Base-by-base conservation (phyloP, 2,329 filamentous ascomycete species). In the Mollisia scopiformis region DNA sequence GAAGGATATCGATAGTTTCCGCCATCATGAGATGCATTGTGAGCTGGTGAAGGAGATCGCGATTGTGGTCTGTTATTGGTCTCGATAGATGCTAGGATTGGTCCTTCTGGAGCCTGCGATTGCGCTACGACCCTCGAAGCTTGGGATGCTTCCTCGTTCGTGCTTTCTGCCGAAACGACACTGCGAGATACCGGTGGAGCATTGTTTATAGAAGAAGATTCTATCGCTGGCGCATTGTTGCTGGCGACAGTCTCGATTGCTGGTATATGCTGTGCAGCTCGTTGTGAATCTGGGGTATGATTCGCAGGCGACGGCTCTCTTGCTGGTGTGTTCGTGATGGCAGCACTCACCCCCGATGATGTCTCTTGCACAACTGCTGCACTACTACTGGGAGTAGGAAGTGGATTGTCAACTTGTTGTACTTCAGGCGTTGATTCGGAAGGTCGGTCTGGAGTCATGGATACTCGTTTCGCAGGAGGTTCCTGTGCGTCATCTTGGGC, bases 1-100 rank as follows among this genome's bases (percentile, higher is more conserved):
- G 58, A 62, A 5, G 63, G 63, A 30, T 66, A 66, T 53, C 57
- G 50, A 25, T 63, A 59, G 23, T 8, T n/a, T 13, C 55, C 50
- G 6, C 41, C 30, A 16, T 62, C 50, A 7, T 35, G 27, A 11
- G 23, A 30, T 55, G 25, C 43, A 43, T 56, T 28, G 14, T 8
- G 49, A 16, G 28, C 19, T 51, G 49, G 49, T 10, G 49, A 33
- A 33, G 11, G 25, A 6, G 21, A 25, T 14, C 21, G 11, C 28
- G 43, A 47, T 4, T 16, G 21, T 2, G 25, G 23, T 47, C 43
- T 47, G 6, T 47, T 23, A 23, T 28, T 53, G n/a, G 33, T 54
- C 21, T 54, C 51, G 23, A 54, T 41, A 10, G 51, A 54, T 28
- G 51, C 33, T n/a, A 54, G n/a, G 35, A 54, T 28, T n/a, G 19